phyloP scores from a whole-genome alignment of 2,329 filamentous ascomycete species.

The Ramichloridium luteum region DNA sequence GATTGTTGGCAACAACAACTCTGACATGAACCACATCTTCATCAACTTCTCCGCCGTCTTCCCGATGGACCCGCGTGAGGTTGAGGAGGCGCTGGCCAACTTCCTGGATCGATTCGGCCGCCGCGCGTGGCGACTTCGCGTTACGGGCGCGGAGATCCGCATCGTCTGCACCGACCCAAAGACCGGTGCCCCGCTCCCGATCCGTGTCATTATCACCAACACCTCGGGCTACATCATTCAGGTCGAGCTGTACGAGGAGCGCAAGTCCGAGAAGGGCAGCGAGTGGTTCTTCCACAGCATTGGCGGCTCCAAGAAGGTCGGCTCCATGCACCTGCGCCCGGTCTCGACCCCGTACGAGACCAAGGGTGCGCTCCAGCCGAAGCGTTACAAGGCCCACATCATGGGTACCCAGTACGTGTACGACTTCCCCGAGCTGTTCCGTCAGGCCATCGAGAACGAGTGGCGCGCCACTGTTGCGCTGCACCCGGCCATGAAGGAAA shows the following conservation, averaged over 20 bases:
- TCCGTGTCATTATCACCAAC: constrained; percentile 94
- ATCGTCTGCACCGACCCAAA: constrained; percentile 89
- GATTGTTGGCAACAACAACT: constrained; percentile 98
- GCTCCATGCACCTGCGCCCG: constrained; percentile 83
- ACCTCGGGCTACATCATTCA: constrained; percentile 96
- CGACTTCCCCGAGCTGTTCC: constrained; percentile 98
- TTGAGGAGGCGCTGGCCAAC: constrained; percentile 82
- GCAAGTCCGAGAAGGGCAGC: constrained; percentile 85
- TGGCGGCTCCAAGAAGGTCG: constrained; percentile 86
- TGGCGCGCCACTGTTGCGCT: constrained; percentile 68
- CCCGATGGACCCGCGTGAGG: constrained; percentile 76
- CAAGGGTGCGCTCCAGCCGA: constrained; percentile 97
- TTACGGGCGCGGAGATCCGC: constrained; percentile 93
- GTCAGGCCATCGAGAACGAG: constrained; percentile 91
- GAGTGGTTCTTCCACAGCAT: constrained; percentile 99
- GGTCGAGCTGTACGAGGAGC: constrained; percentile 94
- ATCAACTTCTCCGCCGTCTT: constrained; percentile 99
- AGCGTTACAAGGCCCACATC: constrained; percentile 97
- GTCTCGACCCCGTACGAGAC: constrained; percentile 90
- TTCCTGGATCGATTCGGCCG: constrained; percentile 95
- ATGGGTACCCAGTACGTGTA: constrained; percentile 99
- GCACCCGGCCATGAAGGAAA: constrained; percentile 60
- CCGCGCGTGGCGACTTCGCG: constrained; percentile 89
- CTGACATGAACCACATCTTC: constrained; percentile 98
- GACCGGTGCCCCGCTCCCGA: constrained; percentile 75